Evolutionary conservation across 495 filamentous ascomycete species (phyloP), one percentile per base, ranked within the genome.

Genomic region (Glonium stellatum): DNA sequence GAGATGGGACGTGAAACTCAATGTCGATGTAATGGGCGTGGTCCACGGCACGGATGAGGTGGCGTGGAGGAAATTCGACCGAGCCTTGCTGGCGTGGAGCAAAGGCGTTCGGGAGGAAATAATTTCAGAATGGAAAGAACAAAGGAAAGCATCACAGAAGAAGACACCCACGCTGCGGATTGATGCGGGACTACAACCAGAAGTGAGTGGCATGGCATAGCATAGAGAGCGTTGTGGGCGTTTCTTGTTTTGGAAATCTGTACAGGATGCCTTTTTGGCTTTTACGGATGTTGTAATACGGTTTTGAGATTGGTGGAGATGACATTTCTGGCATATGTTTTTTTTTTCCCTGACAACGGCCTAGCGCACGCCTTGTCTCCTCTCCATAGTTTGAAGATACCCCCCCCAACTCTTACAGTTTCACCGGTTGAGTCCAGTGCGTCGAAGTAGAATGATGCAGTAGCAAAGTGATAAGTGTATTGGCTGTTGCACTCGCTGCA

Each of bases 1-100:
- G 53, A 82, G 93, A 23, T 98, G 92, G 89, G 95, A 97, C 74
- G 81, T 89, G 19, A 82, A 88, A 60, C 78, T 97, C 55, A 84
- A 89, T 66, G 79, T 95, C 55, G 89, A 96, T 68, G 89, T 90
- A 23, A 86, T 91, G 77, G 89, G 84, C 11, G 85, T 97, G 12
- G 91, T 95, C 5, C 83, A 91, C 61, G 80, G 78, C 52, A 77
- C 69, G n/a, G 79, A 81, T 55, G 76, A 77, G 15, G 76, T 77
- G 53, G 84, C 87, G 11, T 96, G 89, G 90, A 76, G 76, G 58
- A 80, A 85, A 41, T 92, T 97, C 65, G 90, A 97, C 64, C 78
- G 79, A 22, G 89, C 89, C 19, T 75, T 97, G 34, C 74, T 88
- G 68, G 75, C 84, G 63, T 97, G 92, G 92, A 87, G 87, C 70